A percentile compares a stretch with the other conserved stretches of the same genome.
These are phyloP conservation scores for Corymbia calophylla DNA, from an alignment of 441 rosid genomes.

Conservation along the genomic window DNA sequence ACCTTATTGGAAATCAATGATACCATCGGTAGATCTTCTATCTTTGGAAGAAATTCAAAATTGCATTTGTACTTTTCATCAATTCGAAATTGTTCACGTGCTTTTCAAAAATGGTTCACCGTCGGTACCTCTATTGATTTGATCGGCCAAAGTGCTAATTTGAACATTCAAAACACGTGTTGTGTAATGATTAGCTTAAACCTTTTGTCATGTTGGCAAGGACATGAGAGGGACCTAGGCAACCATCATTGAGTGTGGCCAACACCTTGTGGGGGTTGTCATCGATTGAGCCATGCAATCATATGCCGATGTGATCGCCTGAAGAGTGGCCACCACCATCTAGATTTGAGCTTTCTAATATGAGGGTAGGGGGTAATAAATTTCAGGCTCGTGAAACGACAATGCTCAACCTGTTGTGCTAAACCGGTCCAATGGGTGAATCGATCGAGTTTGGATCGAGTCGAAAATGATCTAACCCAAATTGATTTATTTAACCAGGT, in stretches of 20 bases:
- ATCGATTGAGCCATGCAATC: not conserved
- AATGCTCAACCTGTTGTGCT: accelerated
- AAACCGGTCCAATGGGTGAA: accelerated
- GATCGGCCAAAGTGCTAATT: not conserved
- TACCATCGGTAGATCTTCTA: accelerated
- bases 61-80: not conserved
- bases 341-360: not conserved
- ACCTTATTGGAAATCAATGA: not conserved
- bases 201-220: not conserved
- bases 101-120: not conserved
- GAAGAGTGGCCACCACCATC: too few species aligned
- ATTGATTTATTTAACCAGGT: accelerated
- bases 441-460: too few species aligned
- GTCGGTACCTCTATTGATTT: not conserved
- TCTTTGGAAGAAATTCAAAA: not conserved
- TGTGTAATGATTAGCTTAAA: not conserved
- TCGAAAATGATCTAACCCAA: too few species aligned
- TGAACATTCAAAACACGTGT: not conserved
- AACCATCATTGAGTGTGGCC: not conserved
- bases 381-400: accelerated
- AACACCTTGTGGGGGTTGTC: not conserved
- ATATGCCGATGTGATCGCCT: not conserved
- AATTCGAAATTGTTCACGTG: accelerated
- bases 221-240: not conserved
- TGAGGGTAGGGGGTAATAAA: accelerated